These are phyloP conservation scores for Avena sativa DNA, from an alignment of 176 grass and related monocot species.

Conservation along the genomic window DNA sequence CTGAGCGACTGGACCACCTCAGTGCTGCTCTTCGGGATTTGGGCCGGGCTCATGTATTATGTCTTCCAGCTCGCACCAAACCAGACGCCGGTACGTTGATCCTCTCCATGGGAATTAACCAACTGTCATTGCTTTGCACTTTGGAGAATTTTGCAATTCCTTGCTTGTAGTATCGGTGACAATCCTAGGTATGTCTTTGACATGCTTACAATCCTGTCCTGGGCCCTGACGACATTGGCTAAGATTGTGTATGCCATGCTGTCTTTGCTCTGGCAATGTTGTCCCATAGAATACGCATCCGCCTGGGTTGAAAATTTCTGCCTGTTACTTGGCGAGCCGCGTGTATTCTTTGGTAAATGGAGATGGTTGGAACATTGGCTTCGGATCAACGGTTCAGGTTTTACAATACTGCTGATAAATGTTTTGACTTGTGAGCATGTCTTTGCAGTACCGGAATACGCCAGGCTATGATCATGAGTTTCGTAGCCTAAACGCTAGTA, in stretches of 20 bases:
- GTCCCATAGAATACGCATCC: neutral
- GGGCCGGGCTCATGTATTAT: slow-evolving; percentile 89
- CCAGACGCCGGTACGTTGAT: slow-evolving; percentile 75
- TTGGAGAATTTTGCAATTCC: neutral
- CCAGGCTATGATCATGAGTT: neutral
- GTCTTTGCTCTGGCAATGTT: neutral
- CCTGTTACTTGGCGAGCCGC: neutral
- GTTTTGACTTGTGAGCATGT: neutral
- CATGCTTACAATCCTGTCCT: neutral
- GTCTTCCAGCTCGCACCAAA: slow-evolving; percentile 77
- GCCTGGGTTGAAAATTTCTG: neutral
- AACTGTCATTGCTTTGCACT: neutral
- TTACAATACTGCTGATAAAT: neutral
- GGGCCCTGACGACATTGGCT: neutral
- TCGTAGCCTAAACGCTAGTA: neutral
- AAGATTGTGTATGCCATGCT: neutral
- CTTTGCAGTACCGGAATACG: neutral
- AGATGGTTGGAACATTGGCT: neutral
- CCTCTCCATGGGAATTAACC: neutral
- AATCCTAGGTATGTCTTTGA: neutral
- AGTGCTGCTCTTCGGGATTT: slow-evolving; percentile 74
- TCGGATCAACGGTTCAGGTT: neutral
- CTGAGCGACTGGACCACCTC: slow-evolving; percentile 69
- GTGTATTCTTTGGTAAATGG: neutral
- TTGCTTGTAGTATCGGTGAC: neutral